Conservation (phyloP, 1,284 basidiomycete species). For the Lentinus polychrous region DNA sequence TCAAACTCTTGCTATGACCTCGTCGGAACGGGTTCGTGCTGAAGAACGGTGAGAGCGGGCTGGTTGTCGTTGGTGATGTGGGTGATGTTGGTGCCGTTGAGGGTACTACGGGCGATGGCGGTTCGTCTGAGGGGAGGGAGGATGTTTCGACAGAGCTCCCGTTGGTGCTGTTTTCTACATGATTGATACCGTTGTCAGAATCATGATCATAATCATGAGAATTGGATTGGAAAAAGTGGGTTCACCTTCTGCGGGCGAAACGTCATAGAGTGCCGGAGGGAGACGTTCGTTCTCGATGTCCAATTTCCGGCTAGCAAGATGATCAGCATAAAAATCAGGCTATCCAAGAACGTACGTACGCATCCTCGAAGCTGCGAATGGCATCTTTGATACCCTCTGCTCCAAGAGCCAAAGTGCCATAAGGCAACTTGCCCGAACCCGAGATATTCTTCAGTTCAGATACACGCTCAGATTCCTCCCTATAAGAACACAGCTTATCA, state of each 20-base stretch:
- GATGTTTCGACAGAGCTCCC: no score
- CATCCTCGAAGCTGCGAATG: slow-evolving; percentile 92
- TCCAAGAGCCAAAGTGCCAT: slow-evolving; percentile 83
- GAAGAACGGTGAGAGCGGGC: no score
- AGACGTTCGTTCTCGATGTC: slow-evolving; percentile 99
- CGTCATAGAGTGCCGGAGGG: slow-evolving; percentile 92
- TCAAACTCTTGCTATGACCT: slow-evolving; percentile 82
- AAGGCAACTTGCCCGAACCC: slow-evolving; percentile 75
- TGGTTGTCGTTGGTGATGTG: no score
- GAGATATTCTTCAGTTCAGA: slow-evolving; percentile 93
- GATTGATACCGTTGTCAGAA: no score
- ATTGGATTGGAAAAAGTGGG: slow-evolving; percentile 35
- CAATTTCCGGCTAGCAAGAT: slow-evolving; percentile 73
- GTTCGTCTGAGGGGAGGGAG: no score
- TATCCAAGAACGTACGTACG: slow-evolving; percentile 50
- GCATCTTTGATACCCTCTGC: slow-evolving; percentile 95
- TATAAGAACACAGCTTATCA: no score
- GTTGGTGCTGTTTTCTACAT: no score
- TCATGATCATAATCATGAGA: no score
- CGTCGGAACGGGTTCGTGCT: slow-evolving; percentile 50
- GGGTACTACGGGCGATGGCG: no score
- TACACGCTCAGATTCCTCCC: slow-evolving; percentile 96
- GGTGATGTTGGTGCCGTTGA: no score
- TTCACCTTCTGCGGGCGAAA: slow-evolving; percentile 68
- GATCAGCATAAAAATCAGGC: not conserved